A percentile compares a stretch with the other conserved stretches of the same genome.
These are phyloP conservation scores for Vitis labrusca DNA, from an alignment of 164 flowering plant genomes.

Conservation along the genomic window DNA sequence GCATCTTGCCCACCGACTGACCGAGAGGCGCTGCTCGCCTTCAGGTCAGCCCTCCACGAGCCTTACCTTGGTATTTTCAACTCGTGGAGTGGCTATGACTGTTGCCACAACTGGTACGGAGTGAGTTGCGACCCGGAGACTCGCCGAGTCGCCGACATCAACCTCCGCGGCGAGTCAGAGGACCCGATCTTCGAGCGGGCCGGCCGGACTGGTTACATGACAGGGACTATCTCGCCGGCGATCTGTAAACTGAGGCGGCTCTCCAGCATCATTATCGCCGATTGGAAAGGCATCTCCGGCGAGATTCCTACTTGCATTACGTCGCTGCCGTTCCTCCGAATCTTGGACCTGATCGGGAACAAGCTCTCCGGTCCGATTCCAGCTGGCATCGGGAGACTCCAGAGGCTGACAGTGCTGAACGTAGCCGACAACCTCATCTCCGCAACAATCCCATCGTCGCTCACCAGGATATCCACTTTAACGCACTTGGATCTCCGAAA, in stretches of 20 bases:
- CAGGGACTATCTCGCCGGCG: conserved; percentile 72
- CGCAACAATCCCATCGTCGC: conserved; percentile 67
- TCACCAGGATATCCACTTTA: conserved; percentile 37
- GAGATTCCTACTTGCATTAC: conserved; percentile 66
- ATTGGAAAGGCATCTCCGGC: conserved; percentile 63
- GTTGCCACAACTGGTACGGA: conserved; percentile 84
- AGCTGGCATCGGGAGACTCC: conserved; percentile 53
- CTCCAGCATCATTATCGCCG: conserved; percentile 55
- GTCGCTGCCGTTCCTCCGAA: conserved; percentile 50
- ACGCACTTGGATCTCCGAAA: conserved; percentile 81
- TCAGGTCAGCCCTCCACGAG: conserved; percentile 59
- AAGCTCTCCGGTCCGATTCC: conserved; percentile 67
- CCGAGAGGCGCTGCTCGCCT: conserved; percentile 62
- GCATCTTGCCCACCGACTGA: conserved; percentile 65
- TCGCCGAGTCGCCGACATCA: conserved; percentile 69
- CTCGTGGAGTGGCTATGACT: conserved; percentile 79
- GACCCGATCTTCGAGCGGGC: conserved; percentile 68
- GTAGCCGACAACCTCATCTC: conserved; percentile 75
- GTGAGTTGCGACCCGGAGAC: conserved; percentile 69
- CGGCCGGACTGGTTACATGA: conserved; percentile 74
- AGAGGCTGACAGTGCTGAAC: conserved; percentile 62
- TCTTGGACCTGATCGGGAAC: conserved; percentile 76
- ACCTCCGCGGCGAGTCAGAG: conserved; percentile 85
- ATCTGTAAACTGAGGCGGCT: conserved; percentile 67
- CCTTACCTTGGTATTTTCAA: conserved; percentile 75